Evolutionary conservation across 2,329 filamentous ascomycete genomes (phyloP), one percentile per base, ranked within the genome.

Genomic region (Trichophyton rubrum): DNA sequence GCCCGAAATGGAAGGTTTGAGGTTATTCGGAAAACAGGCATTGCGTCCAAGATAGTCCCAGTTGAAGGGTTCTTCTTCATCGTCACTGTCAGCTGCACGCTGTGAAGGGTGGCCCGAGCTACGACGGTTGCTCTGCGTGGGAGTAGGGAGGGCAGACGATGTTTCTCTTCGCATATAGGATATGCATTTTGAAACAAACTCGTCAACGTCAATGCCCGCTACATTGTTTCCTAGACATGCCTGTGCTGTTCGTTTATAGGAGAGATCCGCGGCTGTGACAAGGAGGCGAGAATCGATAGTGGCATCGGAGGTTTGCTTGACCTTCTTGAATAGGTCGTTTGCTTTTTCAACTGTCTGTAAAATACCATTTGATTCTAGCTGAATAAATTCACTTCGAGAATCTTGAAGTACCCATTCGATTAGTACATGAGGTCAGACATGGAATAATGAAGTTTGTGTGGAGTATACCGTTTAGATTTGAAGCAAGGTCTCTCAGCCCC

Each of bases 121-220:
- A n/a, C 6, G 38, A 17, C 35, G 35, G 70, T 51, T 24, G 45
- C 45, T 51, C 24, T 51, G 45, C 5, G 45, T 51, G 11, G 45
- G 45, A 9, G 58, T 41, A 30, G 40, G 40, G 43, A n/a, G 43
- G 81, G 45, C 77, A 24, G 82, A 81, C 9, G 80, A 81, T 6
- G 80, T 77, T 2, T 84, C 87, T 40, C 82, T 80, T 22, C 83
- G 84, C 90, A 97, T 96, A 70, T 88, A 97, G 2, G 82, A 83
- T 62, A 95, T 90, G 71, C 88, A 92, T 73, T 95, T 95, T 0
- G 88, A 88, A 13, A 97, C 84, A 68, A 97, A 95, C 67, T 96
- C 89, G 63, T 97, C 91, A 0, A 95, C 80, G 68, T 97, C 91
- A 22, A 99, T 77, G 6, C 90, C 89, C 58, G 87, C 84, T 2